Evolutionary conservation across 768 basidiomycete species (phyloP), one percentile per base, ranked within the genome.

Genomic region (Boletus huronensis): DNA sequence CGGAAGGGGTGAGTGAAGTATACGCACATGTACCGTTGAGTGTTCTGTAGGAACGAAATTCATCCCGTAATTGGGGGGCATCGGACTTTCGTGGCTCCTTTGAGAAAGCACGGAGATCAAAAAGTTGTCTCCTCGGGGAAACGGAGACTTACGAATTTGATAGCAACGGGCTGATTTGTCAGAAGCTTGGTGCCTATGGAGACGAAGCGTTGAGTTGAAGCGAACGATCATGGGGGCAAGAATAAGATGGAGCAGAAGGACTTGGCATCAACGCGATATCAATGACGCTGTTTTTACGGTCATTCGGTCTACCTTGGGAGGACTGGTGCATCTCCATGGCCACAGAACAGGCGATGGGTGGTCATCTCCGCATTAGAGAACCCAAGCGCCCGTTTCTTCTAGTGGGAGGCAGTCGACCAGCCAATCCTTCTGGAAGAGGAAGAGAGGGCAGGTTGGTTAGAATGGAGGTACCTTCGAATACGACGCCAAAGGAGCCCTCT

Each of bases 401-500:
- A 35, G 45, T 46, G 13, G 35, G n/a, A 34, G 34, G 44, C 46
- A 50, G 54, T 28, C 13, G 53, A 48, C 45, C 25, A 38, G 32
- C 31, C 21, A 19, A 36, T 43, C 40, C 34, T 48, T 59, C 54
- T 51, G 34, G 40, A 43, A 52, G 25, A 25, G 17, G 2, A 39
- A 34, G 26, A 39, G 21, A 21, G 6, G 28, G 55, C n/a, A 23
- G 32, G 11, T 17, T 48, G 17, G 35, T 36, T 23, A 35, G 23
- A 50, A 50, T 26, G n/a, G 28, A 74, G 78, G 48, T 67, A 94
- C 97, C 88, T 82, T 98, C 87, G 74, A 97, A 93, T 58, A 98
- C 88, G 61, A 98, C 96, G 65, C 96, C 96, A 70, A 99, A 99
- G n/a, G 88, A 91, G 48, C 96, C 96, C 75, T 99, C 96, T 45